Evolutionary conservation across 2,329 filamentous ascomycete species (phyloP).

Genomic region (Colletotrichum navitas): DNA sequence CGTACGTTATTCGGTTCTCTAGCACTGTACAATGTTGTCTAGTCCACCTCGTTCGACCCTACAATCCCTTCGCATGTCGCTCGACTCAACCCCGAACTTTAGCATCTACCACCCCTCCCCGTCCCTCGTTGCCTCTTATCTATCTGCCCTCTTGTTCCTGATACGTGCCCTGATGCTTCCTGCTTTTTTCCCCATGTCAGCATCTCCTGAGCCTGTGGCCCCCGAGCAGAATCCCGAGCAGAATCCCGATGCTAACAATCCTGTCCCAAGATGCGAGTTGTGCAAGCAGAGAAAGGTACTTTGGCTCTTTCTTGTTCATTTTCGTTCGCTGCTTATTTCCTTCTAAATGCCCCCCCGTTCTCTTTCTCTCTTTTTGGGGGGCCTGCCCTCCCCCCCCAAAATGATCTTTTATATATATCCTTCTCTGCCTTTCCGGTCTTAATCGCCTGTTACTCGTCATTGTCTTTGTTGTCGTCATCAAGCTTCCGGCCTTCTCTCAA

Average conservation of each 20-base stretch:
- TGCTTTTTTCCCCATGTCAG: slow-evolving; percentile 34
- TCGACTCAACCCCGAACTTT: neutral
- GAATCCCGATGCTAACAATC: slow-evolving; percentile 53
- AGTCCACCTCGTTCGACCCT: slow-evolving; percentile 29
- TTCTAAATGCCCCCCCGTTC: neutral
- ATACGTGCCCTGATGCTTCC: slow-evolving; percentile 20
- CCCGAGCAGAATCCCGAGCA: slow-evolving; percentile 43
- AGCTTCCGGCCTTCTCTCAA: slow-evolving; percentile 6
- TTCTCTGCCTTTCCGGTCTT: neutral
- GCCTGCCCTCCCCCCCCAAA: neutral
- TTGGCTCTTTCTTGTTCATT: slow-evolving; percentile 36
- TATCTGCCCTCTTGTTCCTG: slow-evolving; percentile 17
- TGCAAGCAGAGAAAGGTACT: slow-evolving; percentile 84
- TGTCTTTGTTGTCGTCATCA: neutral
- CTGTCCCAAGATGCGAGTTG: slow-evolving; percentile 73
- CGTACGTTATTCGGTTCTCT: slow-evolving; percentile 58
- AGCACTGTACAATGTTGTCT: slow-evolving; percentile 12
- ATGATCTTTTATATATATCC: neutral
- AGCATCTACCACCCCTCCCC: slow-evolving; percentile 7
- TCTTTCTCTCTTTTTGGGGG: neutral
- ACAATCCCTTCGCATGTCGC: slow-evolving; percentile 36
- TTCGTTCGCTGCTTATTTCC: neutral
- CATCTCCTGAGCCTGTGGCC: slow-evolving; percentile 42
- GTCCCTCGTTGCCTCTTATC: slow-evolving; percentile 23
- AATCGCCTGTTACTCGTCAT: neutral